These are phyloP conservation scores for Cryptococcus wingfieldii DNA, from an alignment of 1,284 basidiomycete species.

Conservation along the genomic window DNA sequence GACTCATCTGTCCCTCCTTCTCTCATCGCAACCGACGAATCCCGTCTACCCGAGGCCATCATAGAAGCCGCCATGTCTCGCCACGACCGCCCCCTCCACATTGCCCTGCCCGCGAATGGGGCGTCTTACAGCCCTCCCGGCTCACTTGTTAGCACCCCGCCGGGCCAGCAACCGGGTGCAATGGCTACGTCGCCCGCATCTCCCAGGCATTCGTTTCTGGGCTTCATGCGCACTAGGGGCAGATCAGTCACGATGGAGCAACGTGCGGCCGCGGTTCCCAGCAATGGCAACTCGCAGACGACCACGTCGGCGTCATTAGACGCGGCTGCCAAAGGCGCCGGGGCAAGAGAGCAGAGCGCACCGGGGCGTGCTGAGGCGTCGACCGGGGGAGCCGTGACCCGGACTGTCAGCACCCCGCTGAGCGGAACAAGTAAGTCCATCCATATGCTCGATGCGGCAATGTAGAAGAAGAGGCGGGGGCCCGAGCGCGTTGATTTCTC, in stretches of 20 bases:
- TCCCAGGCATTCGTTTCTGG: constrained; percentile 42
- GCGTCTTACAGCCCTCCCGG: constrained; percentile 15
- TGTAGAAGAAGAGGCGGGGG: not conserved
- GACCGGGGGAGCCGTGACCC: constrained; percentile 24
- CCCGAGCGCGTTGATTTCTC: not conserved
- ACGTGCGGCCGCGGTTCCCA: constrained; percentile 6
- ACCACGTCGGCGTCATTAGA: not conserved
- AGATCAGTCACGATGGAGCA: constrained; percentile 40
- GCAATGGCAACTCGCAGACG: not conserved
- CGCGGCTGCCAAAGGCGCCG: not conserved
- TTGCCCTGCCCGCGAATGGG: constrained; percentile 20
- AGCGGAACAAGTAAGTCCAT: constrained; percentile 2
- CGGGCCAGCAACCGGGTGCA: not conserved
- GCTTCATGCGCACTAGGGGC: constrained; percentile 43
- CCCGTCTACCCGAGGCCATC: too few relatives aligned
- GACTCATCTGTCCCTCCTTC: not conserved
- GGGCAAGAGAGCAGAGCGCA: not conserved
- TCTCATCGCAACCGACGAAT: not conserved
- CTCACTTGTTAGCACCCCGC: constrained; percentile 18
- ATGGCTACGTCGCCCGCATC: constrained; percentile 31
- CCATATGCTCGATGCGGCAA: not conserved
- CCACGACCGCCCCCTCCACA: constrained; percentile 24
- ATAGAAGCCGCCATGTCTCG: not conserved
- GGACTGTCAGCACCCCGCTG: constrained; percentile 36
- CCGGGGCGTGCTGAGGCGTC: not conserved